These are phyloP conservation scores for Zygosaccharomyces lentus DNA, from an alignment of 805 yeast species.

Conservation along the genomic window DNA sequence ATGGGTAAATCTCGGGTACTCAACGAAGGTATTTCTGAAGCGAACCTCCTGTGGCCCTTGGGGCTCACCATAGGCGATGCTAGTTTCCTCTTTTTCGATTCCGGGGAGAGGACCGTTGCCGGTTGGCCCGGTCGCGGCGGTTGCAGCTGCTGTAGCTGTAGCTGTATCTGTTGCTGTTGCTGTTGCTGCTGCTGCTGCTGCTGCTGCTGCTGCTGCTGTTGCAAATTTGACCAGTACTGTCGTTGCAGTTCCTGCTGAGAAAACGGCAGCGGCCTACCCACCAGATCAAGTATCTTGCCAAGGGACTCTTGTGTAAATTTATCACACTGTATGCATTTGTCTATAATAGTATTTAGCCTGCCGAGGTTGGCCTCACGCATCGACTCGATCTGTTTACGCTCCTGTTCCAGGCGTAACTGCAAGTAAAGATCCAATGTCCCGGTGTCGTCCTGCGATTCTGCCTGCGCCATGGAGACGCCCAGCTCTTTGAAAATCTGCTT, in stretches of 20 bases:
- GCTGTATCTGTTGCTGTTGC: not conserved
- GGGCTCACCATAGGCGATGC: constrained; percentile 18
- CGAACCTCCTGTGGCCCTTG: constrained; percentile 15
- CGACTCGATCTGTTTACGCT: constrained; percentile 21
- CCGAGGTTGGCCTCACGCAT: constrained; percentile 20
- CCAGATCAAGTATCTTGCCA: constrained; percentile 14
- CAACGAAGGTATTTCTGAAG: constrained; percentile 16
- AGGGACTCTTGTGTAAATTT: constrained; percentile 18
- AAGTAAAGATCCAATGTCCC: constrained; percentile 16
- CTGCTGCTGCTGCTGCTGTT: not conserved
- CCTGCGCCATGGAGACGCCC: constrained; percentile 6
- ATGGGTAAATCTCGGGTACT: constrained; percentile 6
- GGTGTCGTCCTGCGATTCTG: constrained; percentile 5
- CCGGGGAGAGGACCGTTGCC: constrained; percentile 3
- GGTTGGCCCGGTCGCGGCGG: not conserved
- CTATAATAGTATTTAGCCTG: constrained; percentile 18
- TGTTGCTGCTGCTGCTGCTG: constrained; percentile 1
- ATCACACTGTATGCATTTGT: constrained; percentile 18
- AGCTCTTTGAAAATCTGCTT: constrained; percentile 13
- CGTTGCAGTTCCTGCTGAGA: not conserved
- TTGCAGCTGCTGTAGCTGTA: not conserved
- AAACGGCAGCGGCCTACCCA: constrained; percentile 5
- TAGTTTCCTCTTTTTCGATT: constrained; percentile 6
- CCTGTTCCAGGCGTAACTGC: constrained; percentile 18
- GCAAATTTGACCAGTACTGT: not conserved